Conservation (phyloP, 805 yeast genomes). For the Pichia ethanolica region DNA sequence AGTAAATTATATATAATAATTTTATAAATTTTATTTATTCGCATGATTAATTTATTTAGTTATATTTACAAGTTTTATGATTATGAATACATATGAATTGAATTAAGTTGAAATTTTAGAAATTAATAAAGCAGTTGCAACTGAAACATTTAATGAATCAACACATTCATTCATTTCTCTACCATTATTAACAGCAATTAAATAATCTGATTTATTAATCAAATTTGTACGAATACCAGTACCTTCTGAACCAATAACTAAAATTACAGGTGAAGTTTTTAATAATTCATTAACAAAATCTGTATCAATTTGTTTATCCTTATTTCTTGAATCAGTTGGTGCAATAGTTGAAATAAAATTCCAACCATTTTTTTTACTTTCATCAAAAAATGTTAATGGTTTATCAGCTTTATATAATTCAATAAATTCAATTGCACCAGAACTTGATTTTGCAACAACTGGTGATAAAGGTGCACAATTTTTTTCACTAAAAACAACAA, state of each 20-base stretch:
- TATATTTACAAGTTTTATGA: no score
- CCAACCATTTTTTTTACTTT: conserved; percentile 59
- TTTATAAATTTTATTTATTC: no score
- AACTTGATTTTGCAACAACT: conserved; percentile 69
- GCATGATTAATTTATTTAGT: no score
- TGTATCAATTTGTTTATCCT: neutral
- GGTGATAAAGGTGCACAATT: conserved; percentile 74
- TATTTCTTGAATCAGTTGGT: conserved; percentile 19
- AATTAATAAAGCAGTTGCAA: conserved; percentile 66
- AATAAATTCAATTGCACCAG: conserved; percentile 76
- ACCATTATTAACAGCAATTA: conserved; percentile 33
- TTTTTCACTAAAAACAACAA: conserved; percentile 58
- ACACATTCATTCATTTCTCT: conserved; percentile 33
- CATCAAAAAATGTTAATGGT: conserved; percentile 56
- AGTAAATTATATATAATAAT: no score
- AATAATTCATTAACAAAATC: conserved; percentile 39
- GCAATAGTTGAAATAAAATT: conserved; percentile 55
- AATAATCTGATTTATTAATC: conserved; percentile 47
- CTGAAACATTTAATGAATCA: conserved; percentile 85
- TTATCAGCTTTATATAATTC: conserved; percentile 51
- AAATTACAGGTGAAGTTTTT: conserved; percentile 48
- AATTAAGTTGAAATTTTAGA: conserved; percentile 2
- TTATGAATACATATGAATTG: neutral
- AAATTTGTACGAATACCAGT: conserved; percentile 68
- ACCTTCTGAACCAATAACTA: conserved; percentile 84